Base-by-base conservation (phyloP, 305 asterid species). In the Solanum hybrid region DNA sequence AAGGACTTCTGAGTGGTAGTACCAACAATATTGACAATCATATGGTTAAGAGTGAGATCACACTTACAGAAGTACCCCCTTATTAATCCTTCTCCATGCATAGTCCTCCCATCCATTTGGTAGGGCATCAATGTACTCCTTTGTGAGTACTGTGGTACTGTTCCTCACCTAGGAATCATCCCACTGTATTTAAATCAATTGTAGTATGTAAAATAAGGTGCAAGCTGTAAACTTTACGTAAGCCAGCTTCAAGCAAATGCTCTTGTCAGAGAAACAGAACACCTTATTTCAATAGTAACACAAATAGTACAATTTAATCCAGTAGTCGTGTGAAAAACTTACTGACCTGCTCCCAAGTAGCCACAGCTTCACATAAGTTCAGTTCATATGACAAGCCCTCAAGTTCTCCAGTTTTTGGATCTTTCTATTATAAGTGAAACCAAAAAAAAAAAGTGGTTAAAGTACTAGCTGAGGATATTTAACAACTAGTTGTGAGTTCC, bases 311-410 rank as follows among this genome's bases (percentile, higher is more conserved):
- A 85, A 31, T 22, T 32, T 20, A 85, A 32, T 56, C 88, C n/a
- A 56, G 88, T 32, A 84, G 87, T 85, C 51, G 35, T 29, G 92
- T 90, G 89, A 88, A 86, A 85, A 86, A 85, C 51, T 24, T 32
- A 90, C 96, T 93, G 93, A 97, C 99, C 99, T 97, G 99, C 90
- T 97, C 98, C 99, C 99, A 97, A 90, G 98, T 95, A 89, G 99
- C 98, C 88, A 97, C 97, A 86, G 99, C 99, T 93, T 97, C 99
- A 90, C 99, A 97, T 66, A 97, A 94, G 89, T 96, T 93, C 88
- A 94, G 93, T 40, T 90, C 93, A 91, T 90, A 97, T 51, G 96
- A 92, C 91, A 97, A 85, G 86, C 98, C 98, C 93, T 97, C 99
- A 87, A 94, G 97, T 91, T 96, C 93, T 93, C 98, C 99, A 77